These are phyloP conservation scores for Gnomoniopsis smithogilvyi DNA, from an alignment of 2,329 filamentous ascomycete genomes.

Conservation along the genomic window DNA sequence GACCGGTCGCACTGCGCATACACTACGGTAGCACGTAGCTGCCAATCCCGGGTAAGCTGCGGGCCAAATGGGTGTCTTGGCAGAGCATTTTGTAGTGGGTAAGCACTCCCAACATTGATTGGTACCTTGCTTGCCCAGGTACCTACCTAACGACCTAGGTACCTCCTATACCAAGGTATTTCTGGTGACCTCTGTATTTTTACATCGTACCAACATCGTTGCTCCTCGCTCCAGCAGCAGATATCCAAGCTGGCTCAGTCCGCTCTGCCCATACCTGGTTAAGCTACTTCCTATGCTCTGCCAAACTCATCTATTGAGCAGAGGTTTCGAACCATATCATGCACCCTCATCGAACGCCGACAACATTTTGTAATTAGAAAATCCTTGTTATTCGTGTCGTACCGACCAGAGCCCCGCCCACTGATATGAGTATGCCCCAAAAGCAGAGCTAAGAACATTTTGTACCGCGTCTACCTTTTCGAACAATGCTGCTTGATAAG, in stretches of 20 bases:
- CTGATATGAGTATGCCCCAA: not conserved
- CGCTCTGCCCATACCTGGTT: not conserved
- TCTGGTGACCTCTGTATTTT: too few species aligned
- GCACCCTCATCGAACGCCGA: not conserved
- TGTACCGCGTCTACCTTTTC: not conserved
- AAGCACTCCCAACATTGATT: too few species aligned
- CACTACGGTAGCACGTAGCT: not conserved
- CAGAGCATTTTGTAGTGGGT: not conserved
- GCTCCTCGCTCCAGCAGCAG: too few species aligned
- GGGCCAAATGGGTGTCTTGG: not conserved
- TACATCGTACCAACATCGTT: too few species aligned
- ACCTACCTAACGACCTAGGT: too few species aligned
- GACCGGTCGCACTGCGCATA: too few species aligned
- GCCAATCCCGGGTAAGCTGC: slow-evolving; percentile 11
- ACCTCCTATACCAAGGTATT: too few species aligned
- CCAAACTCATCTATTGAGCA: too few species aligned
- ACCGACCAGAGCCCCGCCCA: not conserved
- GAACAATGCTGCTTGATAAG: slow-evolving; percentile 6
- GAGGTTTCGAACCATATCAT: too few species aligned
- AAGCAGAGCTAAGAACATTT: too few species aligned
- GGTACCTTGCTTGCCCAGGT: too few species aligned
- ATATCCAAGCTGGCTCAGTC: not conserved
- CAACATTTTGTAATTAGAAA: slow-evolving; percentile 5
- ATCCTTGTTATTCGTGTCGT: too few species aligned
- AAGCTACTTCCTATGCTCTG: not conserved